Percentiles rank a stretch among this genome's conserved stretches.
These are phyloP conservation scores for Apophysomyces sp. DNA, from an alignment of 371 early-diverging fungal genomes.

Conservation along the genomic window DNA sequence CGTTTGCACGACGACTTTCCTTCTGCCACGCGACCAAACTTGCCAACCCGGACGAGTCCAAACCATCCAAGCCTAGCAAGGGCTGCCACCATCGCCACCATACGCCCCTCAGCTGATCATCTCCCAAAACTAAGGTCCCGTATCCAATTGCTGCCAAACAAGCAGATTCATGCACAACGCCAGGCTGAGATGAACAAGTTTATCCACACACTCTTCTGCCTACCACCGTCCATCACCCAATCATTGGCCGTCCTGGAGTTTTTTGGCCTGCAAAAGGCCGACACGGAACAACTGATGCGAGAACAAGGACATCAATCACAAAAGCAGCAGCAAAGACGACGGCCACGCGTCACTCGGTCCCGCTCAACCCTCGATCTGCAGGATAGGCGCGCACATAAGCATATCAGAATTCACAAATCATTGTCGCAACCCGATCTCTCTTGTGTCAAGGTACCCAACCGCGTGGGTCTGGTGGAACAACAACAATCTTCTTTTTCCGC, in stretches of 20 bases:
- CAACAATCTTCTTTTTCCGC: neutral
- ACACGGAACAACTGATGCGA: constrained; percentile 14
- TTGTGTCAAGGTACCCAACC: constrained; percentile 4
- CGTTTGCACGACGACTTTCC: constrained; percentile 18
- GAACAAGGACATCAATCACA: constrained; percentile 7
- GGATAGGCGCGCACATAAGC: neutral
- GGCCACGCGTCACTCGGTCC: neutral
- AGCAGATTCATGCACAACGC: constrained; percentile 16
- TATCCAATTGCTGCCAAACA: constrained; percentile 18
- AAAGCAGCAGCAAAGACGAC: neutral
- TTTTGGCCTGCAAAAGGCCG: constrained; percentile 26
- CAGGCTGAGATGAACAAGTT: constrained; percentile 25
- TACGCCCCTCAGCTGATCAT: neutral
- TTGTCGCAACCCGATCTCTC: constrained; percentile 11
- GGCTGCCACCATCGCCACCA: neutral
- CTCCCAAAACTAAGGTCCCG: constrained; percentile 19
- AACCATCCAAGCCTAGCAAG: neutral
- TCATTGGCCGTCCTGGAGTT: constrained; percentile 30
- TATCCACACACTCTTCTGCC: constrained; percentile 16
- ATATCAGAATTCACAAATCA: constrained; percentile 3
- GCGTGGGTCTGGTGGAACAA: neutral
- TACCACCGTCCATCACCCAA: constrained; percentile 19
- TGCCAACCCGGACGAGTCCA: neutral
- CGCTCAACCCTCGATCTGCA: constrained; percentile 1
- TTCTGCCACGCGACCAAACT: neutral